Percentiles rank a stretch among this genome's conserved stretches.
These are phyloP conservation scores for Sungouiozyma ichnusensis DNA, from an alignment of 805 yeast species.

Conservation along the genomic window DNA sequence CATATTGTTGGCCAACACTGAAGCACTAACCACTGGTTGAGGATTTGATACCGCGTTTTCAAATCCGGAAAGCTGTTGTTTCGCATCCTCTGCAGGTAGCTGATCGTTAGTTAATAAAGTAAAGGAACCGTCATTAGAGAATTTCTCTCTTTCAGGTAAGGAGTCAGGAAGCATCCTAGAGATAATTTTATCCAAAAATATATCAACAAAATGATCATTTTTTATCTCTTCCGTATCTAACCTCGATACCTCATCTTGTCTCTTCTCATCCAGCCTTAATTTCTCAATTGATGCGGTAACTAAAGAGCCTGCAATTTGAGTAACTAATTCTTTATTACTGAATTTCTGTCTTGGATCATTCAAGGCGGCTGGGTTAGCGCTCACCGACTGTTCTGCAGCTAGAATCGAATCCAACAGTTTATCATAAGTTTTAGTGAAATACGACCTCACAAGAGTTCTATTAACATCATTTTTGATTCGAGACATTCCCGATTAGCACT, in stretches of 20 bases:
- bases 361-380: slow-evolving; percentile 1
- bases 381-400: slow-evolving; percentile 11
- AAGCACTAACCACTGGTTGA: slow-evolving; percentile 45
- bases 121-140: not conserved
- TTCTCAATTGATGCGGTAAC: slow-evolving; percentile 37
- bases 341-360: slow-evolving; percentile 4
- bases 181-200: slow-evolving; percentile 43
- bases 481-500: too few species aligned
- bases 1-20: slow-evolving; percentile 47
- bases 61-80: slow-evolving; percentile 13
- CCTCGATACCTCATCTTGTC: slow-evolving; percentile 4
- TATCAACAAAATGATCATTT: slow-evolving; percentile 47
- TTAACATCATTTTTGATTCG: not conserved
- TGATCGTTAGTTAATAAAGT: not conserved
- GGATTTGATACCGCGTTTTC: slow-evolving; percentile 34
- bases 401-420: slow-evolving; percentile 17
- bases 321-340: slow-evolving; percentile 20
- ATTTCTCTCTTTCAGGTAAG: slow-evolving; percentile 36
- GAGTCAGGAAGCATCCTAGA: slow-evolving; percentile 40
- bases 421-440: slow-evolving; percentile 20
- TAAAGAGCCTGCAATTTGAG: slow-evolving; percentile 36
- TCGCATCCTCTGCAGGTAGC: not conserved
- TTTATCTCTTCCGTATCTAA: slow-evolving; percentile 17
- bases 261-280: slow-evolving; percentile 10
- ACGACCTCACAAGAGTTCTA: slow-evolving; percentile 10